These are phyloP conservation scores for Spongiforma sp. DNA, from an alignment of 1,284 basidiomycete genomes.

Conservation along the genomic window DNA sequence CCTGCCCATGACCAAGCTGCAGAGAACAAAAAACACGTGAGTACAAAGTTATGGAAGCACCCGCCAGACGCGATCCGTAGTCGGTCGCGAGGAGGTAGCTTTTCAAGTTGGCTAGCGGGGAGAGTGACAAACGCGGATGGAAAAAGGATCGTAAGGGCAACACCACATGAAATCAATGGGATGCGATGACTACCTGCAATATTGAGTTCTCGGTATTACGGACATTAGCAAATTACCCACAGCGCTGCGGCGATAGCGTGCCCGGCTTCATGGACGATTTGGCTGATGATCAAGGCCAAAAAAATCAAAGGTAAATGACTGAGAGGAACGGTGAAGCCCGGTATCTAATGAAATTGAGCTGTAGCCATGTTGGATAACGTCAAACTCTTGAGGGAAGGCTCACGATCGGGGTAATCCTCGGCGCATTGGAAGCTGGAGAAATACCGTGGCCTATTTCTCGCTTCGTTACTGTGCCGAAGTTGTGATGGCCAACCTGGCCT, in stretches of 20 bases:
- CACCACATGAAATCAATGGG: conserved; percentile 62
- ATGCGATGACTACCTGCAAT: conserved; percentile 39
- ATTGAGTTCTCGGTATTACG: conserved; percentile 6
- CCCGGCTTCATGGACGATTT: conserved; percentile 72
- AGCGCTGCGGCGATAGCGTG: conserved; percentile 71
- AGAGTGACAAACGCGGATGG: conserved; percentile 77
- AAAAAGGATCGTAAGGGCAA: conserved; percentile 58
- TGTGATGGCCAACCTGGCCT: background rate
- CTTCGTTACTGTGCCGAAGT: conserved; percentile 16
- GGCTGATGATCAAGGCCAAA: conserved; percentile 58
- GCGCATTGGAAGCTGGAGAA: conserved; percentile 11
- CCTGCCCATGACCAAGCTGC: conserved; percentile 38
- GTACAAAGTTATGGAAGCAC: conserved; percentile 69
- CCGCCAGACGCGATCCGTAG: conserved; percentile 67
- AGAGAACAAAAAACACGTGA: conserved; percentile 47
- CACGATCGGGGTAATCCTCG: conserved; percentile 50
- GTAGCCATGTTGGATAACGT: background rate
- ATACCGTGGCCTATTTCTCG: conserved; percentile 14
- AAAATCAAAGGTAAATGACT: conserved; percentile 65
- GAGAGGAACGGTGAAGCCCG: conserved; percentile 76
- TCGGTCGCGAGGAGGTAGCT: conserved; percentile 46
- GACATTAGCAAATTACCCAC: conserved; percentile 44
- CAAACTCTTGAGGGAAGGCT: conserved; percentile 24
- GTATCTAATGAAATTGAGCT: conserved; percentile 54
- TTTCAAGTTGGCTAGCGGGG: conserved; percentile 46